Conservation (phyloP, 371 early-diverging fungal genomes). For the Rhizopus sp. region DNA sequence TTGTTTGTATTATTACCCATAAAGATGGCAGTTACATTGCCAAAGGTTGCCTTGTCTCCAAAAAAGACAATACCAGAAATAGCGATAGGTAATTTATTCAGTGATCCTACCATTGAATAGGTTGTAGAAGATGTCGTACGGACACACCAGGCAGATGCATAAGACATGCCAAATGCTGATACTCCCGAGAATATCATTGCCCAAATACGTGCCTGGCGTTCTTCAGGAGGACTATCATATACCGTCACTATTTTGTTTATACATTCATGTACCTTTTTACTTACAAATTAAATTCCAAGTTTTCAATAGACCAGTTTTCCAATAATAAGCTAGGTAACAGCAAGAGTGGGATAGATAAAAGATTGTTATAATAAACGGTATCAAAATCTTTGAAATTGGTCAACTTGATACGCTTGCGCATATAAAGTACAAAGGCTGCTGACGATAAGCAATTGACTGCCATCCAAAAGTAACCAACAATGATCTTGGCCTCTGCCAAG, state of each 20-base stretch:
- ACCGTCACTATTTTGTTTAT: not conserved
- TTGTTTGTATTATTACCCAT: conserved; percentile 45
- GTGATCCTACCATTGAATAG: conserved; percentile 98
- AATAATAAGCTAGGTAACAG: conserved; percentile 72
- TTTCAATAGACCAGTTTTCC: conserved; percentile 73
- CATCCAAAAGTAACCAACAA: conserved; percentile 89
- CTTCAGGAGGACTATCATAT: conserved; percentile 45
- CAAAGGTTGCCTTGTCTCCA: conserved; percentile 81
- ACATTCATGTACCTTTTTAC: conserved; percentile 8
- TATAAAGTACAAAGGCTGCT: conserved; percentile 86
- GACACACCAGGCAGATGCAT: conserved; percentile 94
- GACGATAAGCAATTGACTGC: conserved; percentile 88
- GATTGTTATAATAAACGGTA: conserved; percentile 96
- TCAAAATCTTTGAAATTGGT: conserved; percentile 93
- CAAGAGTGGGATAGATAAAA: conserved; percentile 88
- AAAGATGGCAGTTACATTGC: conserved; percentile 79
- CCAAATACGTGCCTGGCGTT: conserved; percentile 54
- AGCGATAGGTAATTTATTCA: conserved; percentile 98
- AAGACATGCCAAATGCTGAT: conserved; percentile 92
- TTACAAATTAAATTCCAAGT: conserved; percentile 60
- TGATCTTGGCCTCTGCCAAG: conserved; percentile 29
- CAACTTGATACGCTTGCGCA: conserved; percentile 86
- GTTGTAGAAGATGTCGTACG: conserved; percentile 96
- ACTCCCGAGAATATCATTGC: conserved; percentile 86
- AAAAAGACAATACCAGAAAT: conserved; percentile 95